phyloP scores from a whole-genome alignment of 2,329 filamentous ascomycete species.

The Beauveria asiatica region DNA sequence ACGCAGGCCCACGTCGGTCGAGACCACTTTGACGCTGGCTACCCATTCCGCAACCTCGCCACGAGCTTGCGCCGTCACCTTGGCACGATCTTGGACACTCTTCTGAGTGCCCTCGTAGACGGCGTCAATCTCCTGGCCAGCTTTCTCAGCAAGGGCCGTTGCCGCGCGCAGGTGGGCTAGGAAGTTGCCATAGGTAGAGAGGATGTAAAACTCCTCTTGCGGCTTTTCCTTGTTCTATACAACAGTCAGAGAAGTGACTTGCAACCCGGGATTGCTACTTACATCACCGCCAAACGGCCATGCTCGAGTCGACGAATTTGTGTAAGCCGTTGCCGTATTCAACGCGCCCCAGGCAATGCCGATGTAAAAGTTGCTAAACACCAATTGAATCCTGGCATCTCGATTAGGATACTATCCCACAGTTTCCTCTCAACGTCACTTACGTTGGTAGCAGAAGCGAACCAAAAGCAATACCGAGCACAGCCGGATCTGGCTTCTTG shows the following conservation, averaged over 20 bases:
- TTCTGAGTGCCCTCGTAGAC: constrained; percentile 33
- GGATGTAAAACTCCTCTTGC: constrained; percentile 57
- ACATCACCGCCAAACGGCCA: constrained; percentile 58
- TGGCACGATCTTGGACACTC: constrained; percentile 29
- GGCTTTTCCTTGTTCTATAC: constrained; percentile 44
- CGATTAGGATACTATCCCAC: not conserved
- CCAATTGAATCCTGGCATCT: constrained; percentile 45
- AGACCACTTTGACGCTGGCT: constrained; percentile 53
- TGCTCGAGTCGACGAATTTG: constrained; percentile 44
- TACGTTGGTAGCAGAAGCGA: constrained; percentile 51
- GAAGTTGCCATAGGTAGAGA: constrained; percentile 56
- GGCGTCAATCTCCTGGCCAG: constrained; percentile 38
- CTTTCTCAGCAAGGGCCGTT: constrained; percentile 48
- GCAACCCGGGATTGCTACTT: constrained; percentile 10
- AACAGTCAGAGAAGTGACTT: not conserved
- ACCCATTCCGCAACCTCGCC: constrained; percentile 56
- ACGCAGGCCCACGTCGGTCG: constrained; percentile 49
- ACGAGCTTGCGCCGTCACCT: constrained; percentile 41
- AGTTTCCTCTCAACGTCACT: constrained; percentile 10
- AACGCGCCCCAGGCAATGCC: constrained; percentile 54
- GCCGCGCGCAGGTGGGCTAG: constrained; percentile 53
- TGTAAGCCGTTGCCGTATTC: constrained; percentile 47
- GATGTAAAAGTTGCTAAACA: constrained; percentile 59
- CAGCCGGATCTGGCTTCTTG: constrained; percentile 40
- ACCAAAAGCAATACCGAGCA: constrained; percentile 45